Conservation (phyloP, 2,329 filamentous ascomycete genomes). For the Aspergillus fumigatiaffinis region DNA sequence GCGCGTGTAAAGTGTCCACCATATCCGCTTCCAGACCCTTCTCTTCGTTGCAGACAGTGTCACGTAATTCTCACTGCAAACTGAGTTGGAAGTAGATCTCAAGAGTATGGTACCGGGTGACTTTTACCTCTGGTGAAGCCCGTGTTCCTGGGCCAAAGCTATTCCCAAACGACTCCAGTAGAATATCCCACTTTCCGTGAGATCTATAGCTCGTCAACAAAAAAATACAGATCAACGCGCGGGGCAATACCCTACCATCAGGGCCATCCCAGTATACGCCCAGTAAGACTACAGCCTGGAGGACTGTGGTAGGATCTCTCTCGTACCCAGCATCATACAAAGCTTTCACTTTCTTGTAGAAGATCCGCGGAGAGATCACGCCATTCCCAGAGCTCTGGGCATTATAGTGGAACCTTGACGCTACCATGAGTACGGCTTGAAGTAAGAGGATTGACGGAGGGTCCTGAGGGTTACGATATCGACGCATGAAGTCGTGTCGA, state of each 20-base stretch:
- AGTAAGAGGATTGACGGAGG: conserved; percentile 9
- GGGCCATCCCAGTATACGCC: conserved; percentile 13
- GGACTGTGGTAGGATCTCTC: neutral
- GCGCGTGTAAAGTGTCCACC: conserved; percentile 14
- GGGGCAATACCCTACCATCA: conserved; percentile 7
- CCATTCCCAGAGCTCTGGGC: neutral
- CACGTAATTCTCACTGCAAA: conserved; percentile 6
- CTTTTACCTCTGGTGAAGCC: conserved; percentile 6
- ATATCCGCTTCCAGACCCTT: conserved; percentile 10
- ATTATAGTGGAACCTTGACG: conserved; percentile 2
- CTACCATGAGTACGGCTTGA: conserved; percentile 12
- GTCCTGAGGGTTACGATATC: conserved; percentile 1
- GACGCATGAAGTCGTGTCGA: conserved; percentile 8
- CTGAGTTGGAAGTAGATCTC: neutral
- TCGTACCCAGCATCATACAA: conserved; percentile 14
- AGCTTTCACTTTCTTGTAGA: conserved; percentile 12
- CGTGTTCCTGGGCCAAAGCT: conserved; percentile 9
- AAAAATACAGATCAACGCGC: neutral
- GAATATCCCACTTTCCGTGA: conserved; percentile 13
- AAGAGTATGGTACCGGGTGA: neutral
- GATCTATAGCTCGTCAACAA: conserved; percentile 7
- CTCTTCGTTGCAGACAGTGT: conserved; percentile 1
- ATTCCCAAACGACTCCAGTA: conserved; percentile 15
- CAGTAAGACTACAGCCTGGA: conserved; percentile 9
- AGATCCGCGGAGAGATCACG: conserved; percentile 3